Conservation (phyloP, 768 basidiomycete species). For the Piloderma croceum region DNA sequence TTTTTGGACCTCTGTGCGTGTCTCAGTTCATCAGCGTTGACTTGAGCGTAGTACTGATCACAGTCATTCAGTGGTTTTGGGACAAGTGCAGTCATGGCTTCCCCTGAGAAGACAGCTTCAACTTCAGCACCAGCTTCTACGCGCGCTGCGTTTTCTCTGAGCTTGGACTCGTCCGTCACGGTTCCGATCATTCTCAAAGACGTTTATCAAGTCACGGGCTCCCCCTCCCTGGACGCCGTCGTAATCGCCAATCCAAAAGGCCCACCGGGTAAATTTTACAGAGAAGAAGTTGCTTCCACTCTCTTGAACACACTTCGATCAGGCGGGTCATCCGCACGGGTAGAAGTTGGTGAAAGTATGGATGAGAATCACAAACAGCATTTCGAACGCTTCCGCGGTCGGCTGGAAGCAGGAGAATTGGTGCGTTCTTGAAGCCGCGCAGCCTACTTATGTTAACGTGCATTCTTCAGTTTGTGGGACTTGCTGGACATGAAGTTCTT, state of each 20-base stretch:
- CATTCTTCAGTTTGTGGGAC: slow-evolving; percentile 49
- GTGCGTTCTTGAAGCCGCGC: slow-evolving; percentile 30
- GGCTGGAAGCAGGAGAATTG: slow-evolving; percentile 48
- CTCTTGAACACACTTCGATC: slow-evolving; percentile 50
- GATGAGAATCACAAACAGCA: slow-evolving; percentile 35
- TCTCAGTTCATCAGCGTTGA: slow-evolving; percentile 7
- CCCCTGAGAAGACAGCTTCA: background rate
- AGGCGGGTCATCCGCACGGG: slow-evolving; percentile 45
- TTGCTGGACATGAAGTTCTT: slow-evolving; percentile 46
- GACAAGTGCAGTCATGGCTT: slow-evolving; percentile 15
- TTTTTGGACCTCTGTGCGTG: slow-evolving; percentile 62
- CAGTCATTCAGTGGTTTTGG: slow-evolving; percentile 31
- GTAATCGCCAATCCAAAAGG: slow-evolving; percentile 32
- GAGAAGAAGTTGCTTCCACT: slow-evolving; percentile 37
- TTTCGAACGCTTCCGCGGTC: slow-evolving; percentile 44
- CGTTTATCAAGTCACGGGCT: slow-evolving; percentile 27
- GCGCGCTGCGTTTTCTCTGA: slow-evolving; percentile 35
- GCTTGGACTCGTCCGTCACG: slow-evolving; percentile 43
- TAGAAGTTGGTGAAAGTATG: slow-evolving; percentile 32
- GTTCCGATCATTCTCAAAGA: slow-evolving; percentile 47
- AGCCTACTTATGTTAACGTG: background rate
- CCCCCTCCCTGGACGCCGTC: slow-evolving; percentile 29
- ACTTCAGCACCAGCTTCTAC: slow-evolving; percentile 18
- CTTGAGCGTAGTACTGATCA: slow-evolving; percentile 4
- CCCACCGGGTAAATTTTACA: slow-evolving; percentile 60